phyloP scores from a whole-genome alignment of 2,329 filamentous ascomycete genomes.

The Shiraia sp. region DNA sequence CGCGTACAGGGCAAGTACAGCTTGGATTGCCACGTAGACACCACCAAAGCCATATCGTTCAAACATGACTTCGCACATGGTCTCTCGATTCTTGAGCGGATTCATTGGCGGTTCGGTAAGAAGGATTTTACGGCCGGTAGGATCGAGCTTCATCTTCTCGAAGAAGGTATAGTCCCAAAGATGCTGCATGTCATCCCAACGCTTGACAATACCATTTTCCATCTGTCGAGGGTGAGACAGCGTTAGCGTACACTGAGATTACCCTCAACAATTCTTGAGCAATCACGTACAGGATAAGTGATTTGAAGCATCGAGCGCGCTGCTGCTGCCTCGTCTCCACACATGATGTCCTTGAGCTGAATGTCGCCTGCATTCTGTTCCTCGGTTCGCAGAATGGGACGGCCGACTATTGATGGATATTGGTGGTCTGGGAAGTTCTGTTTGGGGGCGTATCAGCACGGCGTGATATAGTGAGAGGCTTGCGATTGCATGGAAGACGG shows the following conservation, averaged over 20 bases:
- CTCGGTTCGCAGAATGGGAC: constrained; percentile 95
- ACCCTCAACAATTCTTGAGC: constrained; percentile 12
- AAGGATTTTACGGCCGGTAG: constrained; percentile 91
- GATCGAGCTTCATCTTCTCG: constrained; percentile 94
- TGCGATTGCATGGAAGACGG: constrained; percentile 31
- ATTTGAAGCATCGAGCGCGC: constrained; percentile 98
- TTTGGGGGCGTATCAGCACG: constrained; percentile 9
- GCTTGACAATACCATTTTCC: constrained; percentile 99
- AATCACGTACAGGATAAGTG: constrained; percentile 76
- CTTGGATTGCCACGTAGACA: constrained; percentile 97
- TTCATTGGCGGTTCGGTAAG: constrained; percentile 98
- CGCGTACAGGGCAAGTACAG: constrained; percentile 92
- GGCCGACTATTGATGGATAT: constrained; percentile 96
- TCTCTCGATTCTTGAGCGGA: constrained; percentile 91
- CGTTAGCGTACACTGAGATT: constrained; percentile 29
- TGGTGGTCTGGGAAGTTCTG: constrained; percentile 99
- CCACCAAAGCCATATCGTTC: constrained; percentile 95
- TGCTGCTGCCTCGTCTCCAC: constrained; percentile 94
- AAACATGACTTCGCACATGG: constrained; percentile 99
- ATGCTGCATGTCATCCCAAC: constrained; percentile 99
- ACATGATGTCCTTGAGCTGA: constrained; percentile 97
- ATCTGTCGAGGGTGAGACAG: constrained; percentile 60
- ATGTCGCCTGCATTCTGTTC: constrained; percentile 74
- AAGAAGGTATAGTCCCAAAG: constrained; percentile 99
- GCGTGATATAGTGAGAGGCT: not conserved